A percentile compares a stretch with the other conserved stretches of the same genome.
phyloP scores from a whole-genome alignment of 306 rosid genomes.

The Corylus heterophylla region DNA sequence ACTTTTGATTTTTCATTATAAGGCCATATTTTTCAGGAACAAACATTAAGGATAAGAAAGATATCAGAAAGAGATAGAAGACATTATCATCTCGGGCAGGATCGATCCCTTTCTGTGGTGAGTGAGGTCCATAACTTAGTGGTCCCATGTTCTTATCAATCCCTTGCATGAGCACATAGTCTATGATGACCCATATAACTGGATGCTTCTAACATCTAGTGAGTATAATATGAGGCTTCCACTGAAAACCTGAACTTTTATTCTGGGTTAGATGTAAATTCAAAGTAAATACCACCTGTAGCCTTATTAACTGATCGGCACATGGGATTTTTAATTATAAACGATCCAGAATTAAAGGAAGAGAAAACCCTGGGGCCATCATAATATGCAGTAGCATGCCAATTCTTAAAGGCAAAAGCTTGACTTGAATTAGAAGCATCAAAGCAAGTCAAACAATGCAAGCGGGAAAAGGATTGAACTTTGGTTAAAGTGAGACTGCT shows the following conservation, averaged over 20 bases:
- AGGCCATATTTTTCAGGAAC: conserved; percentile 26
- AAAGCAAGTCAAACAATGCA: neutral
- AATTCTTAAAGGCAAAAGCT: conserved; percentile 3
- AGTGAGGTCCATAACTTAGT: conserved; percentile 30
- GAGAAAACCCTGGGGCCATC: neutral
- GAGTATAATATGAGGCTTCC: conserved; percentile 6
- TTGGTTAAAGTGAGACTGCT: conserved; percentile 6
- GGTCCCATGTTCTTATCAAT: conserved; percentile 39
- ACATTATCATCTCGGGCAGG: conserved; percentile 37
- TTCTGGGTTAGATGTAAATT: neutral
- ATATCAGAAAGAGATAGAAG: conserved; percentile 32
- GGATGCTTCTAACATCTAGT: conserved; percentile 13
- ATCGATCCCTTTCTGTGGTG: conserved; percentile 21
- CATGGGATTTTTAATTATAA: neutral
- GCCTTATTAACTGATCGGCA: neutral
- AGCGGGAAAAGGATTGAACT: neutral
- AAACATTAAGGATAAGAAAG: conserved; percentile 41
- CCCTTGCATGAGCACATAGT: conserved; percentile 26
- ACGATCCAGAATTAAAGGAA: neutral
- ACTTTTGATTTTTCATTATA: conserved; percentile 21
- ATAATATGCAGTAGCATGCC: neutral
- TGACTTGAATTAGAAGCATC: conserved; percentile 11
- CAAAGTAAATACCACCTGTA: neutral
- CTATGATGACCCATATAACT: conserved; percentile 17
- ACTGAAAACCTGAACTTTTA: neutral